These are phyloP conservation scores for Trichophaea hybrida DNA, from an alignment of 2,329 filamentous ascomycete genomes.

Conservation along the genomic window DNA sequence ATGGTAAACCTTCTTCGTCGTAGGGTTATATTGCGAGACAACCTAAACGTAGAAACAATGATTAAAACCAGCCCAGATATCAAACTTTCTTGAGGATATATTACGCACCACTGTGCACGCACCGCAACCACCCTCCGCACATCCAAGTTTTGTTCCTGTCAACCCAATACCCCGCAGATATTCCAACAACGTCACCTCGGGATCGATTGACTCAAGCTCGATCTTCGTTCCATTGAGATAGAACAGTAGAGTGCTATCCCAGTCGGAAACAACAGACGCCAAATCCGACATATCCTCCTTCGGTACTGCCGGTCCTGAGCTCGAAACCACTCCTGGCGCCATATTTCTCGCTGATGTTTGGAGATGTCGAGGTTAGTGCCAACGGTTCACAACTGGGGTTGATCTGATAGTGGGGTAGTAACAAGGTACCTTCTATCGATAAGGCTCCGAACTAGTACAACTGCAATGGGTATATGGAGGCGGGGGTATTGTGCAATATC, in stretches of 20 bases:
- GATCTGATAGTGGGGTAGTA: not conserved
- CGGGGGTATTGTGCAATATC: no score
- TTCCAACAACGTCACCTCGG: conserved; percentile 80
- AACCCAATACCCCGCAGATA: conserved; percentile 85
- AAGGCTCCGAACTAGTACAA: not conserved
- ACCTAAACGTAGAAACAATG: conserved; percentile 36
- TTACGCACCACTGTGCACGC: conserved; percentile 70
- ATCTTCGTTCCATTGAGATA: conserved; percentile 91
- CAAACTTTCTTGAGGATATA: not conserved
- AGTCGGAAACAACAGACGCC: conserved; percentile 53
- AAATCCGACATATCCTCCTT: conserved; percentile 37
- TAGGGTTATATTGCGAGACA: conserved; percentile 83
- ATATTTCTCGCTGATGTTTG: conserved; percentile 31
- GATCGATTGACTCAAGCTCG: conserved; percentile 71
- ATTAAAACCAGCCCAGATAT: not conserved
- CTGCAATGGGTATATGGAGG: no score
- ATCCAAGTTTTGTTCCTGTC: conserved; percentile 92
- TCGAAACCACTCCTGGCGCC: conserved; percentile 43
- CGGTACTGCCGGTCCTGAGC: conserved; percentile 32
- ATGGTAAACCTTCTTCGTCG: conserved; percentile 84
- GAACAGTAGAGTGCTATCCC: conserved; percentile 79
- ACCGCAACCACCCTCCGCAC: conserved; percentile 89
- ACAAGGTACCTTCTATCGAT: not conserved
- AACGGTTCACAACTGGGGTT: not conserved
- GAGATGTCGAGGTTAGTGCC: not conserved